Evolutionary conservation across 2,329 filamentous ascomycete species (phyloP).

Genomic region (Colletotrichum aenigma): DNA sequence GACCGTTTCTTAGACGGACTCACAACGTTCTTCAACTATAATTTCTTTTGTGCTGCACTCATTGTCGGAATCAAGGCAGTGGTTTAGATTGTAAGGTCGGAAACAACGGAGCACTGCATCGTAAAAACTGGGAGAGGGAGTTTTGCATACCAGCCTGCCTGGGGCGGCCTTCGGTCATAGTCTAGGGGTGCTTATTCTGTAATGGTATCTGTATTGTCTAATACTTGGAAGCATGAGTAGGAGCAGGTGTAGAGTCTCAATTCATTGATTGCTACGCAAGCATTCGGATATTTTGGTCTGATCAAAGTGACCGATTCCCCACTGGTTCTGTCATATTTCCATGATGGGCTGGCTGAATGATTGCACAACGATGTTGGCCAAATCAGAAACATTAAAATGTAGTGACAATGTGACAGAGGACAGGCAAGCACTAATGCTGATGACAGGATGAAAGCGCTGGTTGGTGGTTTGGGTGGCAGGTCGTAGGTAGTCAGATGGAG

Average conservation of each 20-base stretch:
- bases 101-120: conserved; percentile 1
- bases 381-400: neutral
- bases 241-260: neutral
- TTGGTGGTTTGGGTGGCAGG: neutral
- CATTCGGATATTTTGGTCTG: neutral
- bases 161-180: neutral
- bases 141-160: conserved; percentile 2
- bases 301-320: neutral
- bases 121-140: neutral
- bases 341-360: neutral
- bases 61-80: neutral
- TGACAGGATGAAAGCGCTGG: neutral
- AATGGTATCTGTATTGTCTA: neutral
- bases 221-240: neutral
- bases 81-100: neutral
- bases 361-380: neutral
- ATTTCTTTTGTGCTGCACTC: conserved; percentile 8
- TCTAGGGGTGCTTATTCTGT: neutral
- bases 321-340: neutral
- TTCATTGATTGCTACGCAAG: neutral
- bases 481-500: neutral
- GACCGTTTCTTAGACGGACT: neutral
- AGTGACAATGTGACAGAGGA: neutral
- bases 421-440: neutral
- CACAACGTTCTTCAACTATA: neutral